Evolutionary conservation across 768 basidiomycete species (phyloP).

Genomic region (Boletus patriciae): DNA sequence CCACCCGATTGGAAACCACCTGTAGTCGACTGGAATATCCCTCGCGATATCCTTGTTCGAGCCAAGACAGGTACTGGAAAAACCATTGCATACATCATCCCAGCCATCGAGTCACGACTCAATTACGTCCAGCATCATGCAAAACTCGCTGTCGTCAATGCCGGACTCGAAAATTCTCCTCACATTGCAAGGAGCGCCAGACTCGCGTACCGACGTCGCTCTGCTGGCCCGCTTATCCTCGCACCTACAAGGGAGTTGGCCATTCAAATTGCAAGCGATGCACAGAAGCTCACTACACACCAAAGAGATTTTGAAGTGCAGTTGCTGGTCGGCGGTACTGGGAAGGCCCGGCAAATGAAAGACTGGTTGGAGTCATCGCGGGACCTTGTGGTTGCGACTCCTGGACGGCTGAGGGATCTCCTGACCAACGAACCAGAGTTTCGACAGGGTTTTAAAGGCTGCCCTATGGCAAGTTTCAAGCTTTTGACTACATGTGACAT

Average conservation of each 20-base stretch:
- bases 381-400: slow-evolving; percentile 87
- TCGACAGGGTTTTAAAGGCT: slow-evolving; percentile 47
- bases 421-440: slow-evolving; percentile 60
- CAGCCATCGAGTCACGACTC: slow-evolving; percentile 77
- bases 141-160: slow-evolving; percentile 41
- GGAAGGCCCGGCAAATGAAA: slow-evolving; percentile 62
- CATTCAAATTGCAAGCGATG: slow-evolving; percentile 86
- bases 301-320: slow-evolving; percentile 66
- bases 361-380: slow-evolving; percentile 62
- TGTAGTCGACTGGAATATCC: slow-evolving; percentile 5
- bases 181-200: slow-evolving; percentile 33
- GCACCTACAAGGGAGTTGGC: slow-evolving; percentile 90
- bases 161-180: slow-evolving; percentile 39
- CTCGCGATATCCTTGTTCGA: slow-evolving; percentile 78
- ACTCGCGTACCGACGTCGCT: slow-evolving; percentile 41
- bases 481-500: background rate
- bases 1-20: background rate
- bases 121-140: slow-evolving; percentile 51
- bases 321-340: slow-evolving; percentile 76
- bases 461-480: slow-evolving; percentile 53
- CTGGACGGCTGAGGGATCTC: slow-evolving; percentile 82
- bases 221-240: slow-evolving; percentile 76
- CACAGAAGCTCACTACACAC: slow-evolving; percentile 59
- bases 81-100: slow-evolving; percentile 84
- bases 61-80: slow-evolving; percentile 91